Evolutionary conservation across 1,284 basidiomycete species (phyloP), one percentile per base, ranked within the genome.

Genomic region (Ustilago shanxiensis): DNA sequence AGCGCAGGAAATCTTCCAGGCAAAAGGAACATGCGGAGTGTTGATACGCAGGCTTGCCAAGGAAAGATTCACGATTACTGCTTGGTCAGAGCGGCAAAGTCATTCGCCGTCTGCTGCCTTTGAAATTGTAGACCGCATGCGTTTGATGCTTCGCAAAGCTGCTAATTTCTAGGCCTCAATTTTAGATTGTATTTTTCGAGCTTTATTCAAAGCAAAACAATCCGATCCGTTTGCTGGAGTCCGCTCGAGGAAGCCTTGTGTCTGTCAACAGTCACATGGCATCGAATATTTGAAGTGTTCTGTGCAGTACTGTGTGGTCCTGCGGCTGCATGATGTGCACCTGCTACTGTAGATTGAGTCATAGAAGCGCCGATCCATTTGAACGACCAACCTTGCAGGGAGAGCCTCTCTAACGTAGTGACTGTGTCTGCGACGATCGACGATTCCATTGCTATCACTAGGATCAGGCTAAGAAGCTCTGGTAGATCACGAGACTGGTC

Each of bases 41-140:
- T n/a, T n/a, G n/a, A n/a, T n/a, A n/a, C n/a, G n/a, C n/a, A n/a
- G n/a, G n/a, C n/a, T n/a, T n/a, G n/a, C n/a, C n/a, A n/a, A n/a
- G n/a, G n/a, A n/a, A n/a, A n/a, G n/a, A n/a, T n/a, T n/a, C n/a
- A n/a, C n/a, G n/a, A n/a, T n/a, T n/a, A n/a, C n/a, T n/a, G n/a
- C n/a, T 28, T 52, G 47, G 5, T 28, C 47, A 49, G 24, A 49
- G 26, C 10, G 26, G 14, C 24, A 28, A 49, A 44, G 18, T 49
- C 47, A 49, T 49, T 28, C 47, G 47, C 47, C 47, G 47, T 49
- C 24, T 49, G 47, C 47, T 49, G 44, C 22, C 4, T 22, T 24
- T 47, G 44, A 47, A 28, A 49, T 26, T 49, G 22, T n/a, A n/a
- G 24, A 49, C 47, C 47, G 47, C 47, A 49, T 49, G 4, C 44